phyloP scores from a whole-genome alignment of 1,284 basidiomycete genomes.

The Athelia sp. region DNA sequence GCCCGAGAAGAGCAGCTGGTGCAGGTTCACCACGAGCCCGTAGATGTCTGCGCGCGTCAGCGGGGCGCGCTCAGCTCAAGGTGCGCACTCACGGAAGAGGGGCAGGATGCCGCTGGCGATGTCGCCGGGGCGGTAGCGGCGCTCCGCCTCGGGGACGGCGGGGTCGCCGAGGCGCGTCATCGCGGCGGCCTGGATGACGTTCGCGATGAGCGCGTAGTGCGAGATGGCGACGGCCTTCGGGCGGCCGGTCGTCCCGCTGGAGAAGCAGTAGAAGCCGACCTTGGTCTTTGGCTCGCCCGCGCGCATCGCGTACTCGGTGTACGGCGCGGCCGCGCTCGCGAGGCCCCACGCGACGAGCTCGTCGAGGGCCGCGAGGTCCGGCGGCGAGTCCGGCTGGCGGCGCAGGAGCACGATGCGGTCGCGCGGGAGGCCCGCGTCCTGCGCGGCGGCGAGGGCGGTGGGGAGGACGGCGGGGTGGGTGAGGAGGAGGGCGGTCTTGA shows the following conservation, averaged over 20 bases:
- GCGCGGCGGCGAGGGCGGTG: conserved; percentile 41
- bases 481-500: conserved; percentile 42
- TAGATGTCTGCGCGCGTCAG: background rate
- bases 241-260: conserved; percentile 79
- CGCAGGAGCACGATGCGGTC: conserved; percentile 55
- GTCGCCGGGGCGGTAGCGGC: conserved; percentile 36
- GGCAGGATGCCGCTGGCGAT: conserved; percentile 30
- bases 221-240: conserved; percentile 67
- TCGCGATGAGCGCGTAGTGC: conserved; percentile 63
- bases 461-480: conserved; percentile 39
- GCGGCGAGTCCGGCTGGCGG: conserved; percentile 4
- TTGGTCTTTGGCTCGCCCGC: conserved; percentile 65
- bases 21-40: conserved; percentile 24
- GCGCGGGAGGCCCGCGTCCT: conserved; percentile 42
- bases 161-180: conserved; percentile 28
- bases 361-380: conserved; percentile 36
- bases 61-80: background rate
- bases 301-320: conserved; percentile 43
- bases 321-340: conserved; percentile 30
- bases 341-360: conserved; percentile 52
- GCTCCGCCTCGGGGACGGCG: background rate
- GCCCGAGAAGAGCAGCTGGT: conserved; percentile 36
- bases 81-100: conserved; percentile 24
- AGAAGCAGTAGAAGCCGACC: conserved; percentile 61
- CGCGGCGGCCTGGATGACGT: conserved; percentile 56